These are phyloP conservation scores for Wakefieldia striispora DNA, from an alignment of 768 basidiomycete species.

Conservation along the genomic window DNA sequence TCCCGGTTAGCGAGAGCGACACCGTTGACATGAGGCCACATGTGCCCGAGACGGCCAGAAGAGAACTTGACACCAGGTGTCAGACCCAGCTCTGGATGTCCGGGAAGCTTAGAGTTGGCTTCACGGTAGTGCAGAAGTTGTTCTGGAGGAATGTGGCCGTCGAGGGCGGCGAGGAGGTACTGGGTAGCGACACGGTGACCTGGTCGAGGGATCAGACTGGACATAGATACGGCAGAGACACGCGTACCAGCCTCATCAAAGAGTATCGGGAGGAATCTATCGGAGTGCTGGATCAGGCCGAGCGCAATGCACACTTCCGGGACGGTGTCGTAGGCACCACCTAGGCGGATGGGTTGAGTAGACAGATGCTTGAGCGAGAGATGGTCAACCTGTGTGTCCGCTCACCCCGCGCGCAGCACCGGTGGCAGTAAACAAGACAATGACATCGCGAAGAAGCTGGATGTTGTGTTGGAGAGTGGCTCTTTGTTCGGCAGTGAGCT, in stretches of 20 bases:
- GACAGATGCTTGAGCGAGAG: neutral
- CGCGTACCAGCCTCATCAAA: slow-evolving; percentile 79
- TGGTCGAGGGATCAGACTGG: slow-evolving; percentile 23
- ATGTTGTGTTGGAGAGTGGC: slow-evolving; percentile 63
- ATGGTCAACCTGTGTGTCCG: slow-evolving; percentile 68
- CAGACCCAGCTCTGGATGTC: slow-evolving; percentile 85
- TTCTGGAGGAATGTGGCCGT: slow-evolving; percentile 67
- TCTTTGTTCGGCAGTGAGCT: slow-evolving; percentile 63
- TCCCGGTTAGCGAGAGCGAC: slow-evolving; percentile 75
- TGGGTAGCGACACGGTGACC: slow-evolving; percentile 91
- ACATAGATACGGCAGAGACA: neutral
- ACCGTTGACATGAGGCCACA: slow-evolving; percentile 89
- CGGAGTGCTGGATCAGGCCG: slow-evolving; percentile 61
- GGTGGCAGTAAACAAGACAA: slow-evolving; percentile 83
- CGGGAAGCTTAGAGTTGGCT: slow-evolving; percentile 83
- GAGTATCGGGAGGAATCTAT: slow-evolving; percentile 64
- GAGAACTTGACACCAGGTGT: slow-evolving; percentile 94
- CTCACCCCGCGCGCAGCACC: slow-evolving; percentile 84
- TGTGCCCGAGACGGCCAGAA: slow-evolving; percentile 88
- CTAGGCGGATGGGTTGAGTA: slow-evolving; percentile 27
- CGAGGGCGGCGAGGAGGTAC: slow-evolving; percentile 77
- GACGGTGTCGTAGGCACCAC: slow-evolving; percentile 72
- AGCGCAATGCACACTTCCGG: slow-evolving; percentile 83
- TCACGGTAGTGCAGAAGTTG: slow-evolving; percentile 84
- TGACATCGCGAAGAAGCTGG: slow-evolving; percentile 78